These are phyloP conservation scores for Colletotrichum sp. DNA, from an alignment of 2,329 filamentous ascomycete species.

Conservation along the genomic window DNA sequence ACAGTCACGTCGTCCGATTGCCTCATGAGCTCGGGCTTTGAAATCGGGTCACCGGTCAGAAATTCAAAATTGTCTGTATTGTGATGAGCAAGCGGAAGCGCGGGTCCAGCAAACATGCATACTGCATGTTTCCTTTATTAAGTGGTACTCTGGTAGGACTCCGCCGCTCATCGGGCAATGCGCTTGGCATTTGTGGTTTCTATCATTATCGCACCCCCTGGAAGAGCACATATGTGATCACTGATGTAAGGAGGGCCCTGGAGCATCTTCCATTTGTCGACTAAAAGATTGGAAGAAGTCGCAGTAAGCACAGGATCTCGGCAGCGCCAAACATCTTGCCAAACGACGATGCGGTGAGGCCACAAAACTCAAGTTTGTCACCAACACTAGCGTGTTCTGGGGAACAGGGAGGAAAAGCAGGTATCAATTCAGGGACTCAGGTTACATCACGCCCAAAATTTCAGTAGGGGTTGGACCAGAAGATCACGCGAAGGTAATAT, in stretches of 20 bases:
- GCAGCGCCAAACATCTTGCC: neutral
- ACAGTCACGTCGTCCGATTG: neutral
- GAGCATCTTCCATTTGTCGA: neutral
- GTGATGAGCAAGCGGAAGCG: neutral
- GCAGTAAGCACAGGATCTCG: neutral
- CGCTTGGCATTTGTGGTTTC: neutral
- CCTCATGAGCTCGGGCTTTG: neutral
- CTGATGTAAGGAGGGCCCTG: neutral
- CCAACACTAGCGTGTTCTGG: neutral
- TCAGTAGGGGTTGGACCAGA: neutral
- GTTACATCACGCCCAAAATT: too few relatives aligned
- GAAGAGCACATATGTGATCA: neutral
- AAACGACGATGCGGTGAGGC: neutral
- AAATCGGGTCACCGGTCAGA: neutral
- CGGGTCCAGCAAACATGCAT: neutral
- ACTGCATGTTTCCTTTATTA: neutral
- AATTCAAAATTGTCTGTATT: neutral
- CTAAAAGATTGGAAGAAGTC: neutral
- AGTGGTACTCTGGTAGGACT: neutral
- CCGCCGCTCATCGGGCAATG: neutral
- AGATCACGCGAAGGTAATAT: accelerated
- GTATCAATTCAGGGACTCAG: neutral
- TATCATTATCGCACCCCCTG: neutral
- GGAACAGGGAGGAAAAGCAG: neutral
- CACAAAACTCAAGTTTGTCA: neutral